Conservation (phyloP, 352 stramenopile genomes). For the Phytophthora ohioensis region DNA sequence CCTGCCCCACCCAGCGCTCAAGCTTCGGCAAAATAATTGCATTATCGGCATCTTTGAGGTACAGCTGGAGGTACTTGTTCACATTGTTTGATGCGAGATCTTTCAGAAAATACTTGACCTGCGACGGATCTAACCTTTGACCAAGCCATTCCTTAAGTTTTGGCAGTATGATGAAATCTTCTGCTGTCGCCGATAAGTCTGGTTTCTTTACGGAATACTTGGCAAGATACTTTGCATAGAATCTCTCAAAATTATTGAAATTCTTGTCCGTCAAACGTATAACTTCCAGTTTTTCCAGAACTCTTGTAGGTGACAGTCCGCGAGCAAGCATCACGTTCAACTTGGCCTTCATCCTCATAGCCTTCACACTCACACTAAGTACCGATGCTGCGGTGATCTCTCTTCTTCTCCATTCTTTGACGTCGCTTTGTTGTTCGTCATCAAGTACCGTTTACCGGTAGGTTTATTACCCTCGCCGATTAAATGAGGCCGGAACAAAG, state of each 20-base stretch:
- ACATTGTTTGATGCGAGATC: conserved; percentile 8
- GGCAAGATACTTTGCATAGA: conserved; percentile 16
- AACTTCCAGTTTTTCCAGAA: conserved; percentile 23
- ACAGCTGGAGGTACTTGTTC: conserved; percentile 16
- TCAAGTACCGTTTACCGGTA: conserved; percentile 8
- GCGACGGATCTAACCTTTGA: background rate
- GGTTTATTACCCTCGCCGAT: background rate
- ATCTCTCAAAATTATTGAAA: conserved; percentile 31
- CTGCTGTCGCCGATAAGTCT: conserved; percentile 9
- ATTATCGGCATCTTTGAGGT: conserved; percentile 20
- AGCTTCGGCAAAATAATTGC: conserved; percentile 13
- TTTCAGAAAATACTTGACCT: conserved; percentile 13
- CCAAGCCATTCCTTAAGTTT: conserved; percentile 16
- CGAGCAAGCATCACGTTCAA: conserved; percentile 13
- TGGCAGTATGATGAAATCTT: conserved; percentile 21
- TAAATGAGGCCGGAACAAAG: background rate
- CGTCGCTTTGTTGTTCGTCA: background rate
- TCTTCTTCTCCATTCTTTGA: conserved; percentile 7
- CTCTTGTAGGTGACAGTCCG: conserved; percentile 2
- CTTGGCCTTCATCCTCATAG: conserved; percentile 13
- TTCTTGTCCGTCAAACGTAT: conserved; percentile 19
- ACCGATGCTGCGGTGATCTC: background rate
- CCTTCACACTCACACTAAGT: background rate
- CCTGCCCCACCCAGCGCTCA: conserved; percentile 6
- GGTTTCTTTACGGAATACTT: conserved; percentile 9